Evolutionary conservation across 2,329 filamentous ascomycete species (phyloP).

Genomic region (Fusarium bulbicola): DNA sequence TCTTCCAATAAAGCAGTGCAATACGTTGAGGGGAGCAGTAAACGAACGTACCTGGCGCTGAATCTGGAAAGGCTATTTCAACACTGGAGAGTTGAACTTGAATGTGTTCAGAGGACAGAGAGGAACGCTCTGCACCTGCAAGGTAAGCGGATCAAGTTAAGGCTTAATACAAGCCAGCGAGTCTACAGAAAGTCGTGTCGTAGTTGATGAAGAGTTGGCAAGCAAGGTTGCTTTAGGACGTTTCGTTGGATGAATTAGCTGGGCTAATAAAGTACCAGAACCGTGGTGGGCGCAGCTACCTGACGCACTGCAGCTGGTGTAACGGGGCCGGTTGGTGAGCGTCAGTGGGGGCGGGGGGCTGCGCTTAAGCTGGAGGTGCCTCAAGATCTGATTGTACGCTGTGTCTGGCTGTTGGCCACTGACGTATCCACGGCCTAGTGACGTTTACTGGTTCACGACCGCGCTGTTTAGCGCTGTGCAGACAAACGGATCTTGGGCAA

Average conservation of each 20-base stretch:
- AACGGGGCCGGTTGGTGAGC: constrained; percentile 15
- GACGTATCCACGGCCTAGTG: constrained; percentile 26
- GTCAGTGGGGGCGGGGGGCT: constrained; percentile 32
- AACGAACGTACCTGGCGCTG: constrained; percentile 29
- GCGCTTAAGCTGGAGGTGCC: constrained; percentile 19
- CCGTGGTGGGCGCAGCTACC: constrained; percentile 1
- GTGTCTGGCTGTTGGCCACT: constrained; percentile 28
- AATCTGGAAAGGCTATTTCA: not conserved
- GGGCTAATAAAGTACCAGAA: not conserved
- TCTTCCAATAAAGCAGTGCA: not conserved
- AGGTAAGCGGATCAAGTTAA: constrained; percentile 9
- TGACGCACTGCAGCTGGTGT: not conserved
- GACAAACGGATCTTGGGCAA: constrained; percentile 9
- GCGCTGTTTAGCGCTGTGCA: constrained; percentile 26
- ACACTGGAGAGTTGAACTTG: not conserved
- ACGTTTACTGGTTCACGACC: constrained; percentile 26
- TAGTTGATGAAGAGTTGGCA: constrained; percentile 33
- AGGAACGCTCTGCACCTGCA: not conserved
- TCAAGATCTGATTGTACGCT: constrained; percentile 10
- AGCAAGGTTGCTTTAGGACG: constrained; percentile 11
- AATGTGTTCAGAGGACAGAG: not conserved
- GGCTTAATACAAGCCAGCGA: constrained; percentile 10
- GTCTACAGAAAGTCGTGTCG: constrained; percentile 30
- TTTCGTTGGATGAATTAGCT: constrained; percentile 19
- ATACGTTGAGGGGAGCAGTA: not conserved